These are phyloP conservation scores for Chrysanthemum seticuspe DNA, from an alignment of 129 eudicot species.

Conservation along the genomic window DNA sequence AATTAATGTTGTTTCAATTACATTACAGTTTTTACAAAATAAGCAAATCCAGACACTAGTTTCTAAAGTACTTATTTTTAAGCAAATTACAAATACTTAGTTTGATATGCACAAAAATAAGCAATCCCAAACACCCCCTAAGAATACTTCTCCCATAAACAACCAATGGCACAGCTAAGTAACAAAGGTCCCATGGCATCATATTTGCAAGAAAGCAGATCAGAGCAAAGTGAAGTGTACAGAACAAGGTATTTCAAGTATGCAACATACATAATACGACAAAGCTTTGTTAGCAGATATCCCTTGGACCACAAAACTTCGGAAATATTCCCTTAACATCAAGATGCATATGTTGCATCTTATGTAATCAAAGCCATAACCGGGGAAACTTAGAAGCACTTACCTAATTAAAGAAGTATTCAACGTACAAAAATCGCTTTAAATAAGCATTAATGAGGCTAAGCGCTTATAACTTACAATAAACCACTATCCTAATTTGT, in stretches of 20 bases:
- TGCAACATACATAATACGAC: not conserved
- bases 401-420: constrained; percentile 11
- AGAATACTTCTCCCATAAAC: not conserved
- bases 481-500: not conserved
- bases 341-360: constrained; percentile 5
- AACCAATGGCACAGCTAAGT: constrained; percentile 2
- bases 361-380: not conserved
- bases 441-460: not conserved
- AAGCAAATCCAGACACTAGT: no score
- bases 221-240: not conserved
- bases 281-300: not conserved
- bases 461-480: not conserved
- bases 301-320: no score
- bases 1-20: no score
- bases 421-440: not conserved
- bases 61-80: no score
- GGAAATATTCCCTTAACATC: not conserved
- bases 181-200: constrained; percentile 1
- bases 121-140: no score
- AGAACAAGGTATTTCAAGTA: not conserved
- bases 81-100: no score
- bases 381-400: not conserved
- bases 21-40: no score
- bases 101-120: no score
- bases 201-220: constrained; percentile 8